Base-by-base conservation (phyloP, 2,329 filamentous ascomycete genomes). In the Aspergillus eucalypticola region DNA sequence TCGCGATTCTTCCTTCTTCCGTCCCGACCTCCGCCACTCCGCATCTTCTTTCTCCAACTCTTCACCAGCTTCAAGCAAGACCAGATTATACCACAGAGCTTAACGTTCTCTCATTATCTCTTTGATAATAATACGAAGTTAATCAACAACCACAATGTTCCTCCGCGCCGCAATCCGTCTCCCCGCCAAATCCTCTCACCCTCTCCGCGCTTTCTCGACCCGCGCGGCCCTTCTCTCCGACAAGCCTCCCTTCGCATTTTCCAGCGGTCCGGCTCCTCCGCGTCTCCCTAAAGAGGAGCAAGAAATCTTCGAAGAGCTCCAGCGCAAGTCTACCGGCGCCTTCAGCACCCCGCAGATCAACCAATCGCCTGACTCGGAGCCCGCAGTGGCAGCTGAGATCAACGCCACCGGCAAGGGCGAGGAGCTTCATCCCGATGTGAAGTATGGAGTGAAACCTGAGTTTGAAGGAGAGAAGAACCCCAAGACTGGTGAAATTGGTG, bases 381-480 rank as follows among this genome's bases (percentile, higher is more conserved):
- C 59, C 13, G 51, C 54, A 7, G 57, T 17, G 27, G 38, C 57
- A 49, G 64, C 79, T 29, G 75, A 78, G 67, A 77, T 86, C 23
- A 78, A 82, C 55, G 82, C 83, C 19, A 79, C 80, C n/a, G 84
- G 83, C 42, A 80, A 85, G 53, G 87, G 86, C 61, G 86, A 88
- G 59, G 84, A 88, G 62, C 74, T 90, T 19, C 88, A 91, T 72
- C 88, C 88, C 0, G 87, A 92, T 73, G 79, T 94, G 59, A 83
- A 89, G 65, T 81, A 87, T 64, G 94, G 94, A 38, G 89, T 92
- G 46, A 85, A 88, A 70, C 93, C 95, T 1, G 94, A 98, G 79
- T 99, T 99, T 70, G 88, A 94, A 67, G 95, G 95, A 60, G 93
- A 98, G 56, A 84, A 82, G 58, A 98, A 99, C 76, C 95, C 95